Base-by-base conservation (phyloP, 441 rosid species). In the Aquilaria agallochum region DNA sequence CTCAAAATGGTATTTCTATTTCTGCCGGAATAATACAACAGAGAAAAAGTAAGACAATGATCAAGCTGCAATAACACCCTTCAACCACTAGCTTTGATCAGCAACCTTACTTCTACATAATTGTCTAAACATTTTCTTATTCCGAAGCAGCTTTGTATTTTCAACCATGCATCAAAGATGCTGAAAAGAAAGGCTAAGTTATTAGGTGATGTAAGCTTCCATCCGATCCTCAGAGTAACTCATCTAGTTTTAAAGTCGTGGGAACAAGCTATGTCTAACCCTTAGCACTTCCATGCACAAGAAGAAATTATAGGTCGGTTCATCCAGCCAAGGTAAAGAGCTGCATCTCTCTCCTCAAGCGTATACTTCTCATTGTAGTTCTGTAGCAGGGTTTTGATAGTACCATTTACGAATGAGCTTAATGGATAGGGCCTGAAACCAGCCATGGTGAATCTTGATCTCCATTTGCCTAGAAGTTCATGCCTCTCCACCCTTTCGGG, bases 401-500 rank as follows among this genome's bases (percentile, higher is more conserved):
- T 85, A 3, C 83, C 74, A 47, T 94, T 94, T 70, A 94, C 93
- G 45, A 56, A 81, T 5, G 85, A 63, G 70, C 94, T 90, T 53
- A 94, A 61, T 0, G 94, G 90, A 68, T 71, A 79, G 3, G 88
- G 95, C 55, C 69, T 77, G 59, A 94, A 86, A 32, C 97, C 99
- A 2, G 96, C 99, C 99, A 94, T 94, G 33, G 50, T 46, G 68
- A 90, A 85, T 64, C 99, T 66, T 2, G 89, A 81, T 72, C 74
- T 84, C 99, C 99, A 94, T 71, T 91, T 94, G 45, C 96, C 92
- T 0, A 89, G 61, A 14, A 65, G 86, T 74, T 94, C 99, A 0
- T 90, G 97, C 13, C 99, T 84, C 76, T 94, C 99, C 40, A 87
- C 92, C 68, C 97, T 89, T 57, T 94, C 99, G 4, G 75, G 64